Evolutionary conservation across 2,329 filamentous ascomycete genomes (phyloP).

Genomic region (Hypoxylon sp.): DNA sequence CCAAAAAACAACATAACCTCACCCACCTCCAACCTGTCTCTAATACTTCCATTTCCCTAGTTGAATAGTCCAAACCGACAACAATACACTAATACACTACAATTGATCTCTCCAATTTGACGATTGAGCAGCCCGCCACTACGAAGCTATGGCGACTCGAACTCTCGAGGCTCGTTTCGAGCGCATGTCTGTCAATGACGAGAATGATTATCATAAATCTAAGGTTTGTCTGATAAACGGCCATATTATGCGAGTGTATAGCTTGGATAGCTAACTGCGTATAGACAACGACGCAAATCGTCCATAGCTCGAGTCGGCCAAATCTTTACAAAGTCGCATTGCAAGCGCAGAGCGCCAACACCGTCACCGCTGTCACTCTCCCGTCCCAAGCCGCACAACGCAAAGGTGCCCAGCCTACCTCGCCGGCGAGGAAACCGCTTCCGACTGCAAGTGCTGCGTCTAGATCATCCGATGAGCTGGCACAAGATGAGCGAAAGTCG

Average conservation of each 20-base stretch:
- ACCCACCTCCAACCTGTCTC: conserved; percentile 6
- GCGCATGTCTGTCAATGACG: conserved; percentile 89
- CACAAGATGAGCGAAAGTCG: conserved; percentile 65
- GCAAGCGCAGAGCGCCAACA: conserved; percentile 80
- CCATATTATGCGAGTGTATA: conserved; percentile 61
- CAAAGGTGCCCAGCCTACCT: conserved; percentile 62
- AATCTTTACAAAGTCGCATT: conserved; percentile 90
- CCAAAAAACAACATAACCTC: conserved; percentile 8
- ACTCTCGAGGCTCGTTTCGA: conserved; percentile 90
- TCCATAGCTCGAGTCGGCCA: conserved; percentile 74
- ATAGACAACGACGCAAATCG: conserved; percentile 63
- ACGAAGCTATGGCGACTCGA: conserved; percentile 75
- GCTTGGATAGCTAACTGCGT: conserved; percentile 57
- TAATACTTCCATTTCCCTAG: background rate
- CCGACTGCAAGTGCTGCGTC: conserved; percentile 59
- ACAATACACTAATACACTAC: conserved; percentile 21
- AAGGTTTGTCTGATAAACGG: conserved; percentile 73
- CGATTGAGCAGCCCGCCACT: conserved; percentile 5
- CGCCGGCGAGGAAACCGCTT: conserved; percentile 67
- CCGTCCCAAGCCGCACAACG: conserved; percentile 75
- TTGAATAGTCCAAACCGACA: conserved; percentile 15
- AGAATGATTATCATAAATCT: conserved; percentile 85
- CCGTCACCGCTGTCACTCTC: conserved; percentile 74
- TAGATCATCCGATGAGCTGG: conserved; percentile 64
- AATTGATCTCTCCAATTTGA: background rate